A percentile compares a stretch with the other conserved stretches of the same genome.
Conservation (phyloP, 192 early-diverging fungal species). For the Coemansia sp. region DNA sequence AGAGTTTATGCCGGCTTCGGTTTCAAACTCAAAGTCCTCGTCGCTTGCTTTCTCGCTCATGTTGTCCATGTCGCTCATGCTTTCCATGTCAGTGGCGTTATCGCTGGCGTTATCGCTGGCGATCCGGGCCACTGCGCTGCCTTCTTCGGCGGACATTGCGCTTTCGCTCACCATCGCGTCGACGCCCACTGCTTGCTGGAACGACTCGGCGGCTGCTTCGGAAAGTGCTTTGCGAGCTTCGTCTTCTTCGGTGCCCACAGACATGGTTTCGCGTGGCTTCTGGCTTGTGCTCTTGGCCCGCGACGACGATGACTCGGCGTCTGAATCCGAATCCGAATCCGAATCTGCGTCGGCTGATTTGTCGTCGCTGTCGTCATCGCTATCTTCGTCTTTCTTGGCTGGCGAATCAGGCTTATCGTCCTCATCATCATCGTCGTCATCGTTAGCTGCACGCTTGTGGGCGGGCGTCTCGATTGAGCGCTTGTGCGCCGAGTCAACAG, state of each 20-base stretch:
- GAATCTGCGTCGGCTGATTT: conserved; percentile 13
- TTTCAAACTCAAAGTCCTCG: conserved; percentile 32
- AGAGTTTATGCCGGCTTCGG: conserved; percentile 26
- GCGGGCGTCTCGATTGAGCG: too few relatives aligned
- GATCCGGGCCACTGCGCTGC: not conserved
- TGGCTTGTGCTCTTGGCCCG: not conserved
- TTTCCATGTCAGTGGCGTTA: conserved; percentile 7
- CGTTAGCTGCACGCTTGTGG: not conserved
- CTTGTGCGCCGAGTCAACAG: not conserved
- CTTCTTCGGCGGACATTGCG: not conserved
- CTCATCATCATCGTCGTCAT: not conserved
- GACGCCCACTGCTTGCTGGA: conserved; percentile 26
- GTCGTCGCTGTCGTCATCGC: conserved; percentile 3
- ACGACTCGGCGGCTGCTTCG: conserved; percentile 41
- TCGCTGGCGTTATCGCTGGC: conserved; percentile 3
- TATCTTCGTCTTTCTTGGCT: conserved; percentile 6
- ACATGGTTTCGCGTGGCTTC: conserved; percentile 3
- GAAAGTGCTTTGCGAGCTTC: conserved; percentile 28
- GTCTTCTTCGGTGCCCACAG: conserved; percentile 7
- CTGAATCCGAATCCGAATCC: conserved; percentile 14
- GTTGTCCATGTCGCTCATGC: not conserved
- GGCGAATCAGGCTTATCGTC: conserved; percentile 1
- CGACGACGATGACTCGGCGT: conserved; percentile 7
- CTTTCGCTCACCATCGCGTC: conserved; percentile 21
- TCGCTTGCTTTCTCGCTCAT: conserved; percentile 11